Base-by-base conservation (phyloP, 2,329 filamentous ascomycete species). In the Orbilia brochopaga region DNA sequence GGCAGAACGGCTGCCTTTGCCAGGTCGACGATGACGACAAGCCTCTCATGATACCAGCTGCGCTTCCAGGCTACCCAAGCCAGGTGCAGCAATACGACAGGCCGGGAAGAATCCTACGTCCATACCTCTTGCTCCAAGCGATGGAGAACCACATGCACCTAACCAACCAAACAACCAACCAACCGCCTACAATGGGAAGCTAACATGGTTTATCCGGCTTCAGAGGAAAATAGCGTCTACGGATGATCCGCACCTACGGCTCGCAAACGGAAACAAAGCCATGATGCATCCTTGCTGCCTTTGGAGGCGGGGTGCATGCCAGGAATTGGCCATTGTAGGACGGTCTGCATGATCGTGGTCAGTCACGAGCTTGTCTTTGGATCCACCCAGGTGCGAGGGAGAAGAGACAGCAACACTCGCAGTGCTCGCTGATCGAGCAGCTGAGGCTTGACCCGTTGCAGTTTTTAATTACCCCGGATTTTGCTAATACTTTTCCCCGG, bases 381-480 rank as follows among this genome's bases (percentile, higher is more conserved):
- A 70, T 70, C 66, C 66, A 70, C 66, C 55, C 40, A 23, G 40
- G 11, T 19, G 37, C 40, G 24, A 32, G 59, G 40, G 59, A 64
- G 59, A 48, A 48, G 27, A 19, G 15, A 23, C n/a, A 21, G 44
- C 44, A 19, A 48, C 44, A 30, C 55, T n/a, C n/a, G n/a, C n/a
- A n/a, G n/a, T n/a, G n/a, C n/a, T n/a, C 55, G 64, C 59, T 70
- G 65, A 53, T 57, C 52, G 58, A 59, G 53, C 37, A 59, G 62
- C 65, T 63, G 48, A 70, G 59, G 46, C 66, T 70, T 70, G 66
- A 57, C 66, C 66, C 54, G 59, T 70, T 70, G 66, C 59, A 64
- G 66, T 63, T 64, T 70, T 59, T 48, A 48, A 64, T 63, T 70
- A 70, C 66, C 66, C 66, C 66, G 66, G 66, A 70, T 70, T 70